Evolutionary conservation across 441 rosid genomes (phyloP).

Genomic region (Mallotus repandus): DNA sequence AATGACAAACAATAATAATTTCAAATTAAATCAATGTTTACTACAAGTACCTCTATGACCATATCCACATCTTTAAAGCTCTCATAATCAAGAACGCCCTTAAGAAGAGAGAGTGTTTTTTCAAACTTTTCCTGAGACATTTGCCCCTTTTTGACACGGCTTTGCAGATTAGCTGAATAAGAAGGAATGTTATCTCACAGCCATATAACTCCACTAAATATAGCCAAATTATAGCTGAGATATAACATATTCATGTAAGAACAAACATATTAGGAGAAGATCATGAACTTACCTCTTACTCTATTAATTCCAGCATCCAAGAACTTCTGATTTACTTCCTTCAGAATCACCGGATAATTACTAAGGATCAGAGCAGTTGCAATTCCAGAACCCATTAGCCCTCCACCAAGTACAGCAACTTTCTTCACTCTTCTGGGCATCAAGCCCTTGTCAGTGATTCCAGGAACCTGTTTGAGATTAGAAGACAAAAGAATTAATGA

Average conservation of each 20-base stretch:
- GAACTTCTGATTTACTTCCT: conserved; percentile 90
- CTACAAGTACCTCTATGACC: conserved; percentile 81
- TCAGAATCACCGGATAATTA: conserved; percentile 78
- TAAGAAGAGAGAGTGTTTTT: conserved; percentile 73
- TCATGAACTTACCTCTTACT: conserved; percentile 61
- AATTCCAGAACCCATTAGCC: conserved; percentile 98
- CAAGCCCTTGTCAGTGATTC: conserved; percentile 79
- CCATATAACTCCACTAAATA: neutral
- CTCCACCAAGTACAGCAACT: conserved; percentile 96
- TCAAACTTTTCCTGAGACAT: conserved; percentile 87
- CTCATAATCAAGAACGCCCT: conserved; percentile 79
- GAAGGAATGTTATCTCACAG: conserved; percentile 15
- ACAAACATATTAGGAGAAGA: conserved; percentile 1
- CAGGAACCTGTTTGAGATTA: conserved; percentile 63
- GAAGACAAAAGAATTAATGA: neutral
- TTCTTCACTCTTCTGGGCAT: conserved; percentile 69
- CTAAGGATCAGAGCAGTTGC: conserved; percentile 86
- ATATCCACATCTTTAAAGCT: conserved; percentile 88
- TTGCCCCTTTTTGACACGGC: conserved; percentile 80
- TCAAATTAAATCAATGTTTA: neutral
- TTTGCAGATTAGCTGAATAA: conserved; percentile 77
- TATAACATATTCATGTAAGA: neutral
- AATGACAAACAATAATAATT: conserved; percentile 2
- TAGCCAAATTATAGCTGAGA: conserved; percentile 3
- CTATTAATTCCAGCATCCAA: conserved; percentile 84